Conservation (phyloP, 2,329 filamentous ascomycete species). For the Cytospora mali region DNA sequence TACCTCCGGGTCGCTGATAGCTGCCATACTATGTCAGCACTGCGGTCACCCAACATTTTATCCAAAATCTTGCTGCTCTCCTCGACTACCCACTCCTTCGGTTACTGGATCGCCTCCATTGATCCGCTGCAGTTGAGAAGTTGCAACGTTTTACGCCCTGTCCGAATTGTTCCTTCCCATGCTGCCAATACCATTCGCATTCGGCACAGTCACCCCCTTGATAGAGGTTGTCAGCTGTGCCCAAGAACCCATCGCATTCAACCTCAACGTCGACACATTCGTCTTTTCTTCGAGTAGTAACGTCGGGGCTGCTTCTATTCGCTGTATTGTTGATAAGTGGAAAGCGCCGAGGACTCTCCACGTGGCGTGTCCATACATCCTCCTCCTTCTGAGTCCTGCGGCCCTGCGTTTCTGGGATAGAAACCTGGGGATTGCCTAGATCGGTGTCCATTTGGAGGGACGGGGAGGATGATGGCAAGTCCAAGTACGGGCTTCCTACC, state of each 20-base stretch:
- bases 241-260: not conserved
- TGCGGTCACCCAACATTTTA: too few species aligned
- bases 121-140: not conserved
- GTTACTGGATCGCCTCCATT: not conserved
- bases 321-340: not conserved
- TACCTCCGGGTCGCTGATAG: too few species aligned
- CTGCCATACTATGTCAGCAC: too few species aligned
- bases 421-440: not conserved
- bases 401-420: not conserved
- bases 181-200: not conserved
- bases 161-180: not conserved
- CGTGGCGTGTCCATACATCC: not conserved
- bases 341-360: too few species aligned
- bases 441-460: not conserved
- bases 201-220: not conserved
- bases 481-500: not conserved
- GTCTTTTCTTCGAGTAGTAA: not conserved
- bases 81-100: not conserved
- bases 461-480: not conserved
- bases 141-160: not conserved
- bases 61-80: too few species aligned
- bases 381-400: not conserved
- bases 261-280: not conserved
- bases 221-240: not conserved
- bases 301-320: not conserved